Conservation (phyloP, 2,329 filamentous ascomycete species). For the Aureobasidium sp. region DNA sequence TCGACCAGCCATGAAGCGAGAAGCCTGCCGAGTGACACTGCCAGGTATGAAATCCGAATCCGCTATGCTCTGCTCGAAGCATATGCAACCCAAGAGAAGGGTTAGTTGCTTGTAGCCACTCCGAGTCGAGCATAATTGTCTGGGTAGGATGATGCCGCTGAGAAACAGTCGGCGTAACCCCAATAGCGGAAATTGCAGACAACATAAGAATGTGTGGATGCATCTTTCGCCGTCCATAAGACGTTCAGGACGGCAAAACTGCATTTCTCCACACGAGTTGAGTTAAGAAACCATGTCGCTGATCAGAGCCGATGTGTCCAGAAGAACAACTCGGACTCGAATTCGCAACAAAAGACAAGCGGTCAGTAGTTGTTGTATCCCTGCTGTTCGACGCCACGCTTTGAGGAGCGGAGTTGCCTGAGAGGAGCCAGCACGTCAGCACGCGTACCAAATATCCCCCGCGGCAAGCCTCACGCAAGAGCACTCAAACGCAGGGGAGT, state of each 20-base stretch:
- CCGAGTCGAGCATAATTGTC: constrained; percentile 11
- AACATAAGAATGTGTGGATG: constrained; percentile 14
- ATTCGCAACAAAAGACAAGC: constrained; percentile 8
- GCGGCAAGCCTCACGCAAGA: constrained; percentile 64
- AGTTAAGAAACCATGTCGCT: constrained; percentile 25
- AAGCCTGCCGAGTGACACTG: constrained; percentile 33
- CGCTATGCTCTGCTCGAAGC: neutral
- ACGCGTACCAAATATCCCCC: constrained; percentile 47
- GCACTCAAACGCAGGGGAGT: constrained; percentile 75
- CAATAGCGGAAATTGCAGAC: constrained; percentile 14
- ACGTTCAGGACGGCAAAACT: constrained; percentile 33
- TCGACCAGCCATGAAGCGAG: constrained; percentile 19
- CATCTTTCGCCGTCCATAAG: constrained; percentile 29
- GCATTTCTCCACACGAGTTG: constrained; percentile 32
- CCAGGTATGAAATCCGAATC: constrained; percentile 20
- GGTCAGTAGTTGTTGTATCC: constrained; percentile 40
- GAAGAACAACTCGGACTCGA: neutral
- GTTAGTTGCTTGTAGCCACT: neutral
- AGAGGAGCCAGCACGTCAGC: constrained; percentile 34
- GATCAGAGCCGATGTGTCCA: neutral
- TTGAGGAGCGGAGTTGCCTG: constrained; percentile 45
- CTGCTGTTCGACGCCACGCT: constrained; percentile 41
- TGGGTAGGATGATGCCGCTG: constrained; percentile 3
- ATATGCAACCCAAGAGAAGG: neutral
- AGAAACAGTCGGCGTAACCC: neutral